phyloP scores from a whole-genome alignment of 805 yeast genomes.

The Pichia heedii region DNA sequence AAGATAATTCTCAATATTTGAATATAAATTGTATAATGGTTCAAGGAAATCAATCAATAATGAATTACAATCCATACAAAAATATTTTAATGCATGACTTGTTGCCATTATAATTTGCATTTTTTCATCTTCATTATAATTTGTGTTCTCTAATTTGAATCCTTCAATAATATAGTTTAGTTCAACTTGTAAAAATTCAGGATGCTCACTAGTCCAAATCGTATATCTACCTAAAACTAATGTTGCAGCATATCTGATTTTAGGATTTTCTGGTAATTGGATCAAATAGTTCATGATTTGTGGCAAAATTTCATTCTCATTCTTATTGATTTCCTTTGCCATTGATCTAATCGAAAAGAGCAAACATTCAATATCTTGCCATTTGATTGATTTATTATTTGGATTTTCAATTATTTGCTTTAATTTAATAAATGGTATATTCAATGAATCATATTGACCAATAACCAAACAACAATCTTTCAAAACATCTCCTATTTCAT shows the following conservation, averaged over 20 bases:
- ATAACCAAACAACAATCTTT: constrained; percentile 91
- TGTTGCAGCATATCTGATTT: constrained; percentile 86
- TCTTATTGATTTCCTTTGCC: constrained; percentile 79
- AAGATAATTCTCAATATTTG: constrained; percentile 41
- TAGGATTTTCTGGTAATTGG: constrained; percentile 74
- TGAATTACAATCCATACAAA: constrained; percentile 82
- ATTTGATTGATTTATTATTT: constrained; percentile 25
- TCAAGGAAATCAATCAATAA: constrained; percentile 58
- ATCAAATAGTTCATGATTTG: constrained; percentile 61
- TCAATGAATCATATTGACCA: constrained; percentile 63
- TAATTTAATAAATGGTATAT: constrained; percentile 59
- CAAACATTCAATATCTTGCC: constrained; percentile 91
- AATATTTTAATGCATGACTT: constrained; percentile 86
- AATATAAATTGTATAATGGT: constrained; percentile 69
- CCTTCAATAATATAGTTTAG: constrained; percentile 78
- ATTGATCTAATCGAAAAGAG: constrained; percentile 83
- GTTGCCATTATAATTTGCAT: constrained; percentile 69
- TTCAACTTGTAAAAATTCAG: constrained; percentile 73
- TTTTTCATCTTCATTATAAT: constrained; percentile 11
- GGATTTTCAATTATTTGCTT: constrained; percentile 27
- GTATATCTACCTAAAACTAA: constrained; percentile 93
- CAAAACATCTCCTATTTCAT: constrained; percentile 95
- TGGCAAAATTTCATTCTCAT: constrained; percentile 61
- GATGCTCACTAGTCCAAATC: constrained; percentile 87
- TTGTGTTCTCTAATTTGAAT: constrained; percentile 29